Conservation (phyloP, 805 yeast genomes). For the Cyberlindnera maritima region DNA sequence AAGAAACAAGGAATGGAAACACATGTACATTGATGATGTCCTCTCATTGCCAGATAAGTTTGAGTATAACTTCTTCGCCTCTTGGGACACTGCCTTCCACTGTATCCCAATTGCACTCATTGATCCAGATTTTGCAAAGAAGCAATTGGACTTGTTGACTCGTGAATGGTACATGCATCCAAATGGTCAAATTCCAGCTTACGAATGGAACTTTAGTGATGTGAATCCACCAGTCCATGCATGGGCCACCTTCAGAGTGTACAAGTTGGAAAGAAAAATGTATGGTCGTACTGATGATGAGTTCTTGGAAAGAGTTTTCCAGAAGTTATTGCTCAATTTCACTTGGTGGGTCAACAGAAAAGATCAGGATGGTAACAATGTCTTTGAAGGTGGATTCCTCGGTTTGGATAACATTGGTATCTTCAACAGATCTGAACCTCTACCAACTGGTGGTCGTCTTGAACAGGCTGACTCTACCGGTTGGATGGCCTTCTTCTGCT, state of each 20-base stretch:
- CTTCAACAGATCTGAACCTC: constrained; percentile 87
- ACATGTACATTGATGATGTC: constrained; percentile 82
- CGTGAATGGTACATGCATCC: constrained; percentile 99
- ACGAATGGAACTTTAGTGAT: constrained; percentile 94
- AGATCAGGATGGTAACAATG: constrained; percentile 81
- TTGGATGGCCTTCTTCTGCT: constrained; percentile 93
- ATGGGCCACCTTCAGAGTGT: constrained; percentile 88
- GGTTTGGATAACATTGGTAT: constrained; percentile 93
- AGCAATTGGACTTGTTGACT: constrained; percentile 78
- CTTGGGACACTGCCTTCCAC: constrained; percentile 97
- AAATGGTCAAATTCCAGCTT: constrained; percentile 95
- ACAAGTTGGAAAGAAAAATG: constrained; percentile 82
- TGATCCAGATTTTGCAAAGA: constrained; percentile 89
- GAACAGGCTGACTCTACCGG: constrained; percentile 97
- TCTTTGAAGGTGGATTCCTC: constrained; percentile 91
- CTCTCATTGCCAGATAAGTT: constrained; percentile 91
- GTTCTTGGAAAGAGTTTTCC: constrained; percentile 90
- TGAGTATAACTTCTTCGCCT: constrained; percentile 95
- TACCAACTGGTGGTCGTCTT: constrained; percentile 86
- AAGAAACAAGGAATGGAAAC: constrained; percentile 88
- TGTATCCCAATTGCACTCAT: constrained; percentile 90
- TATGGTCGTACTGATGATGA: constrained; percentile 78
- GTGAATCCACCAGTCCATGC: constrained; percentile 99
- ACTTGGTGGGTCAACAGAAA: constrained; percentile 98
- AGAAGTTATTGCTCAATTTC: constrained; percentile 81